Evolutionary conservation across 169 alveolate species (phyloP), one percentile per base, ranked within the genome.

Genomic region (Eimeria falciformis): DNA sequence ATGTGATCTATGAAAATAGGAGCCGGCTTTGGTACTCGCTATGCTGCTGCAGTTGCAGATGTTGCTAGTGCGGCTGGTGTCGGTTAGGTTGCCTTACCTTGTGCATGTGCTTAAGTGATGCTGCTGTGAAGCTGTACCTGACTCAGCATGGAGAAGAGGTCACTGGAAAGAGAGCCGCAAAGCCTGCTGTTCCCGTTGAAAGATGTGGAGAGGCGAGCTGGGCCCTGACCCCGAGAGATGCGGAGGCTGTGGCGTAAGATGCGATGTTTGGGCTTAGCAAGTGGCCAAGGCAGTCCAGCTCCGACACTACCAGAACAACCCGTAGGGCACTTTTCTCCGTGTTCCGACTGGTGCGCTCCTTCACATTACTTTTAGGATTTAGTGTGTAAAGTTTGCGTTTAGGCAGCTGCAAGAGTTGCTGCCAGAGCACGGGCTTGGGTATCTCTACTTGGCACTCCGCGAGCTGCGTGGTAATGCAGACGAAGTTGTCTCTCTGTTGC

Each of bases 371-470:
- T 33, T 33, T 33, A 33, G 40, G 40, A 33, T 33, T 33, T 33
- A 33, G 40, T 33, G 40, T 2, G 40, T 2, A 77, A 40, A 2
- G 17, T 53, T 53, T 71, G 75, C 55, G 29, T 37, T 50, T 25
- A 81, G 89, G 75, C 89, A 81, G 66, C 75, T 81, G 75, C 89
- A 81, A 23, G 89, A 81, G 89, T 53, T 81, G 89, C 77, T 81
- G 50, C 89, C 89, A 21, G 43, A 21, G 21, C 23, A 81, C 25
- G 89, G 89, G 58, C 89, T 33, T n/a, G 89, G 89, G 21, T 81
- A 14, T 37, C 53, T 81, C 56, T 81, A 81, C 45, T 29, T 81
- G 89, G 89, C 89, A 2, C 75, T 81, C 45, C 71, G 89, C n/a
- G 89, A 81, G 56, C 66, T 55, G 33, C 18, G 56, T 33, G 89